Evolutionary conservation across 306 rosid species (phyloP), one percentile per base, ranked within the genome.

Genomic region (Astragalus membranaceus): DNA sequence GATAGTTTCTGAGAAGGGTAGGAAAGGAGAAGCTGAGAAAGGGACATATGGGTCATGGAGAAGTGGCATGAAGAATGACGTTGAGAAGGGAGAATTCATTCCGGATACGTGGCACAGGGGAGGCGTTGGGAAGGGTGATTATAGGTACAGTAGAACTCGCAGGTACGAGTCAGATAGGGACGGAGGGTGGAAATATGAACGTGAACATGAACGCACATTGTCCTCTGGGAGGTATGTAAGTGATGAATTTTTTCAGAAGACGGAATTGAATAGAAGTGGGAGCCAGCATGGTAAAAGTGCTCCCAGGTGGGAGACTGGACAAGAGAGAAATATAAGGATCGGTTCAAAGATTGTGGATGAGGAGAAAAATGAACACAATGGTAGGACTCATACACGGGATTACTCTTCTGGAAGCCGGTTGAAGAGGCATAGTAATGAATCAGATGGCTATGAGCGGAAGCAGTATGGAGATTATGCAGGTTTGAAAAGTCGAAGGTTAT

Each of bases 41-140:
- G 80, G 80, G 33, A 80, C 86, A 15, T 75, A 73, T 29, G 80
- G 87, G 43, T 73, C 83, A 3, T 79, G 92, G 87, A 85, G 97
- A 68, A 76, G 79, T 65, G 71, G 56, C 10, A 76, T 66, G 8
- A 84, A 84, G 62, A 91, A 89, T 78, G 99, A 86, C 39, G 48
- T 87, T 42, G 99, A 95, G 80, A 86, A 80, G 79, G 99, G 96
- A 50, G 99, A 95, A 72, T 87, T 85, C 69, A 75, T 95, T 83
- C 92, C 96, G 5, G 96, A 91, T 52, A 86, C 93, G 62, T 89
- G 99, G 99, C 87, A 95, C 52, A 85, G 80, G 75, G 88, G 90
- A 52, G 98, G 86, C 54, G 49, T 62, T 20, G 79, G 77, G 47
- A 82, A 75, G 86, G 96, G 85, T 39, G 96, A 85, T 39, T 83